Evolutionary conservation across 331 rosid genomes (phyloP).

Genomic region (Rosa hybrid): DNA sequence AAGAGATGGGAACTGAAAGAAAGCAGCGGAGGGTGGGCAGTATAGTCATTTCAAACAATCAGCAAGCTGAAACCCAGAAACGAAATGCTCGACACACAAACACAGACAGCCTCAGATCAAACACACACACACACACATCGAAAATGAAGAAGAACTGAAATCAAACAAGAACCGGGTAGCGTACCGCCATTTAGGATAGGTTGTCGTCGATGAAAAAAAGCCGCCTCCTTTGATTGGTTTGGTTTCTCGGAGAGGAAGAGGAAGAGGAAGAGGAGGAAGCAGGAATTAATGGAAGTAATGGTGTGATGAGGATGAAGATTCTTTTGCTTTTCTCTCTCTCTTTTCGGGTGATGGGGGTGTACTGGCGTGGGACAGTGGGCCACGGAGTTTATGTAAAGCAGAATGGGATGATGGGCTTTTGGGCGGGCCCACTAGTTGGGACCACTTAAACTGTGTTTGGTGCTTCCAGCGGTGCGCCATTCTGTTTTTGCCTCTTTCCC

Average conservation of each 20-base stretch:
- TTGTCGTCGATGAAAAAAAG: background rate
- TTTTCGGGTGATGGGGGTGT: background rate
- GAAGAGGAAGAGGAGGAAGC: too few species aligned
- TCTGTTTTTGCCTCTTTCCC: background rate
- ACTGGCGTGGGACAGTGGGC: background rate
- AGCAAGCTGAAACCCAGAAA: background rate
- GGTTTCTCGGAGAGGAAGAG: too few species aligned
- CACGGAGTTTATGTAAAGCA: background rate
- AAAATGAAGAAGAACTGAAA: background rate
- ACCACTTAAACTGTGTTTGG: background rate
- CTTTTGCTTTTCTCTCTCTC: background rate
- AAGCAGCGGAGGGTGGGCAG: background rate
- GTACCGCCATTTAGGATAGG: conserved; percentile 41
- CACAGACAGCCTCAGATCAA: conserved; percentile 20
- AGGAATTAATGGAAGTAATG: too few species aligned
- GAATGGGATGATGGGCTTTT: conserved; percentile 2
- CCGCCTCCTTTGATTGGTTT: background rate
- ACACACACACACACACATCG: background rate
- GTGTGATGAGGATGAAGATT: background rate
- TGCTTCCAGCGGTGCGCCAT: conserved; percentile 5
- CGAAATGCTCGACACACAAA: background rate
- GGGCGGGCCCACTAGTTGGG: background rate
- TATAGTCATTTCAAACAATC: background rate
- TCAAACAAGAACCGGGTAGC: background rate
- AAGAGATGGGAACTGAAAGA: background rate